Percentiles rank a stretch among this genome's conserved stretches.
Conservation (phyloP, 2,329 filamentous ascomycete species). For the Aspergillus spinulosporus region DNA sequence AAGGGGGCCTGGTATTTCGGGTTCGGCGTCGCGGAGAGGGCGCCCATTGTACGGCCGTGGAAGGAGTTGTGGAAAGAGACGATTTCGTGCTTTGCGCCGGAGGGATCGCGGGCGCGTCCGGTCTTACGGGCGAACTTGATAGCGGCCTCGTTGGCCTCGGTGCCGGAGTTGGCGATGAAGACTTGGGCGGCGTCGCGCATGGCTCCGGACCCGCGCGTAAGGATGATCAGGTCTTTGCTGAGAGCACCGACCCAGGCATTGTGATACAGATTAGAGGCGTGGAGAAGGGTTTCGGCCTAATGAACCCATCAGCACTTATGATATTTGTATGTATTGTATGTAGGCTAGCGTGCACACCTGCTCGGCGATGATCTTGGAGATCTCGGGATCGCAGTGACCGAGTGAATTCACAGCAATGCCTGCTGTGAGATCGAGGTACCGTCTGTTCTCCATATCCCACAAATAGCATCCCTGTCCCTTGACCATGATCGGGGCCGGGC, state of each 20-base stretch:
- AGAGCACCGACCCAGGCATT: conserved; percentile 93
- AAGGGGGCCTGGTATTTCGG: conserved; percentile 97
- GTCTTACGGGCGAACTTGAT: conserved; percentile 96
- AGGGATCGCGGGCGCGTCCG: conserved; percentile 72
- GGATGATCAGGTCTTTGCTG: conserved; percentile 79
- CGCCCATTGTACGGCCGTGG: conserved; percentile 95
- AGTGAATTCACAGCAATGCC: conserved; percentile 96
- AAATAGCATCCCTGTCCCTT: conserved; percentile 83
- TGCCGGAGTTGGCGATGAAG: conserved; percentile 95
- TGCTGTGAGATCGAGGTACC: conserved; percentile 91
- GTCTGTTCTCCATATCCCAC: conserved; percentile 84
- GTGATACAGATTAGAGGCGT: conserved; percentile 95
- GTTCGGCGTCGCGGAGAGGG: conserved; percentile 92
- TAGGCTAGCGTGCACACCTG: conserved; percentile 57
- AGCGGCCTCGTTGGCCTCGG: conserved; percentile 95
- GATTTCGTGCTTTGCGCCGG: conserved; percentile 74
- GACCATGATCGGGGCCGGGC: conserved; percentile 85
- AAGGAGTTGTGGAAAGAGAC: conserved; percentile 92
- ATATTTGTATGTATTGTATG: background rate
- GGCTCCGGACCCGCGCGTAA: conserved; percentile 73
- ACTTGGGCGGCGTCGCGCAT: conserved; percentile 79
- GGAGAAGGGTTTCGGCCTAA: conserved; percentile 71
- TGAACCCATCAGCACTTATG: conserved; percentile 1
- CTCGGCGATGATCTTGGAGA: conserved; percentile 72
- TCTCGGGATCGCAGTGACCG: conserved; percentile 82